Conservation (phyloP, 2,329 filamentous ascomycete species). For the Passalora sequoiae region DNA sequence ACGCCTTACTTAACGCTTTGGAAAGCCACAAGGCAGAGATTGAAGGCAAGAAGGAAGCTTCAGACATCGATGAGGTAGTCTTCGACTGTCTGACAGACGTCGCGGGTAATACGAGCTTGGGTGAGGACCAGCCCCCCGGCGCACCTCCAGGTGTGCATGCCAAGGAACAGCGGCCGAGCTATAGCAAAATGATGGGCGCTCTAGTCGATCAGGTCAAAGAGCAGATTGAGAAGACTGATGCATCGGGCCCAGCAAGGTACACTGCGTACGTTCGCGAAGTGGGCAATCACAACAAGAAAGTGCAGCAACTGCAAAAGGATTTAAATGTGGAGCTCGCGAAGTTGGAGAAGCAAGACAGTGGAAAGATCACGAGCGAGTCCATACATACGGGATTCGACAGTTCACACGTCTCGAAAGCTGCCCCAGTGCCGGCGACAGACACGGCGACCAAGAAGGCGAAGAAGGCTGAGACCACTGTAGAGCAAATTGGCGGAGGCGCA, state of each 20-base stretch:
- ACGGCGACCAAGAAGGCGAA: conserved; percentile 34
- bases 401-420: conserved; percentile 66
- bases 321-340: conserved; percentile 68
- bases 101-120: conserved; percentile 58
- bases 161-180: conserved; percentile 70
- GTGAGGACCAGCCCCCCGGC: conserved; percentile 69
- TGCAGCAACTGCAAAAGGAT: conserved; percentile 71
- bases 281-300: conserved; percentile 68
- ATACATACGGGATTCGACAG: conserved; percentile 87
- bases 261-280: conserved; percentile 74
- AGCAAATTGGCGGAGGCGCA: conserved; percentile 38
- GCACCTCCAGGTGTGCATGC: conserved; percentile 74
- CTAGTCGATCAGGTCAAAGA: conserved; percentile 90
- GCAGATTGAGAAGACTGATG: conserved; percentile 67
- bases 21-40: conserved; percentile 60
- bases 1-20: conserved; percentile 67
- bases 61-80: conserved; percentile 71
- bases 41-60: conserved; percentile 54
- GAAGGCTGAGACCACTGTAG: conserved; percentile 42
- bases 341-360: conserved; percentile 75
- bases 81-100: conserved; percentile 82
- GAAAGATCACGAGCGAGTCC: conserved; percentile 90
- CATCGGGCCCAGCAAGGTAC: conserved; percentile 54
- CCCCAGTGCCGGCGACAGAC: conserved; percentile 19
- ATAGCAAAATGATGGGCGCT: conserved; percentile 98